Percentiles rank a stretch among this genome's conserved stretches.
These are phyloP conservation scores for Xylaria cubensis DNA, from an alignment of 495 filamentous ascomycete genomes.

Conservation along the genomic window DNA sequence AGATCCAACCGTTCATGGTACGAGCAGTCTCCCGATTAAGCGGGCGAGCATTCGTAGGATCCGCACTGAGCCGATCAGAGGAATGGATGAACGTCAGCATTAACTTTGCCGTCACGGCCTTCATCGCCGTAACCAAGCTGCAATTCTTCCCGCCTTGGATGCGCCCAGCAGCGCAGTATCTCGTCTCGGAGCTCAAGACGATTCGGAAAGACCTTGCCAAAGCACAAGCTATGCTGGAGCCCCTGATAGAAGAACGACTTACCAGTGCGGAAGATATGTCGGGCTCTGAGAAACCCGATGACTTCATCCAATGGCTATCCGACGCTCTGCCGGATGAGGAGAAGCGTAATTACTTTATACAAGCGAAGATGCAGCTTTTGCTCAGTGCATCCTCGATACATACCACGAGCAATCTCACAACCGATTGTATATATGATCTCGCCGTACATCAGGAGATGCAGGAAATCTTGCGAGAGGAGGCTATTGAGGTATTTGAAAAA, in stretches of 20 bases:
- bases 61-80: constrained; percentile 40
- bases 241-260: constrained; percentile 42
- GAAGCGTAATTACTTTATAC: constrained; percentile 39
- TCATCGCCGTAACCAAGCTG: constrained; percentile 46
- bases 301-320: constrained; percentile 45
- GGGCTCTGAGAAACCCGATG: constrained; percentile 40
- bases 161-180: constrained; percentile 39
- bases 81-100: constrained; percentile 47
- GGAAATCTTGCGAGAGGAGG: constrained; percentile 56
- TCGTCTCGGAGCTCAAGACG: constrained; percentile 41
- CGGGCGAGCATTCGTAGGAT: constrained; percentile 45
- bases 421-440: constrained; percentile 55
- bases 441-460: constrained; percentile 59
- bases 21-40: constrained; percentile 43
- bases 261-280: constrained; percentile 35
- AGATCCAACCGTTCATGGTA: constrained; percentile 46
- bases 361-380: constrained; percentile 42
- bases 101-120: constrained; percentile 46
- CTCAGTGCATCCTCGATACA: constrained; percentile 46
- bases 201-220: constrained; percentile 39
- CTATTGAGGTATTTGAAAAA: constrained; percentile 41
- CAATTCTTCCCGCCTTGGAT: constrained; percentile 48
- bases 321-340: constrained; percentile 43
- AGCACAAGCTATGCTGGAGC: constrained; percentile 40
- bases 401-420: constrained; percentile 45